phyloP scores from a whole-genome alignment of 805 yeast species.

The Saccharomycopsis fermentans region DNA sequence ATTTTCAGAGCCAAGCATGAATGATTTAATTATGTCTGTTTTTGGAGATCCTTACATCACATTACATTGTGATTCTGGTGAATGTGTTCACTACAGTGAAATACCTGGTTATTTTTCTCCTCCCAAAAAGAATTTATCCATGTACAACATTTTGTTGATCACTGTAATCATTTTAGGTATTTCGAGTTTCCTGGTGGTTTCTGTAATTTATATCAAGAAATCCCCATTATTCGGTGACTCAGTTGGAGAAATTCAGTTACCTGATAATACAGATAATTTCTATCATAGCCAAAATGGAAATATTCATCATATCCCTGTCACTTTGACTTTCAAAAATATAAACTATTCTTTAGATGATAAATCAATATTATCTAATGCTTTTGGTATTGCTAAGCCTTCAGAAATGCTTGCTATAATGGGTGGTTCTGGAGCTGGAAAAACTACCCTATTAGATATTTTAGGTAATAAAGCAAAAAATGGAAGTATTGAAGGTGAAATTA shows the following conservation, averaged over 20 bases:
- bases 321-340: conserved; percentile 66
- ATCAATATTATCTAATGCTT: conserved; percentile 48
- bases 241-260: conserved; percentile 18
- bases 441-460: conserved; percentile 82
- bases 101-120: conserved; percentile 85
- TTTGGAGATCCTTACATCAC: conserved; percentile 94
- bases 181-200: conserved; percentile 29
- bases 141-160: conserved; percentile 38
- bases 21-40: conserved; percentile 76
- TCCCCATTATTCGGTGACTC: conserved; percentile 48
- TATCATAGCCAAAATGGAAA: conserved; percentile 34
- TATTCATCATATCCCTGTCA: conserved; percentile 53
- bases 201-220: conserved; percentile 40
- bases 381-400: conserved; percentile 77
- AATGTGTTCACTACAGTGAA: conserved; percentile 85
- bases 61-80: conserved; percentile 73
- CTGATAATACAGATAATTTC: conserved; percentile 22
- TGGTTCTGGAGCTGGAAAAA: conserved; percentile 97
- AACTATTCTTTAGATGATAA: conserved; percentile 46
- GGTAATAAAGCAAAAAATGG: conserved; percentile 87
- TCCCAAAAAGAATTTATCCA: conserved; percentile 31
- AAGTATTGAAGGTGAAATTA: conserved; percentile 49
- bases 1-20: conserved; percentile 94
- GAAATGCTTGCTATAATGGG: conserved; percentile 95
- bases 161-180: conserved; percentile 32